phyloP scores from a whole-genome alignment of 2,329 filamentous ascomycete species.

The Ascochyta rabiei region DNA sequence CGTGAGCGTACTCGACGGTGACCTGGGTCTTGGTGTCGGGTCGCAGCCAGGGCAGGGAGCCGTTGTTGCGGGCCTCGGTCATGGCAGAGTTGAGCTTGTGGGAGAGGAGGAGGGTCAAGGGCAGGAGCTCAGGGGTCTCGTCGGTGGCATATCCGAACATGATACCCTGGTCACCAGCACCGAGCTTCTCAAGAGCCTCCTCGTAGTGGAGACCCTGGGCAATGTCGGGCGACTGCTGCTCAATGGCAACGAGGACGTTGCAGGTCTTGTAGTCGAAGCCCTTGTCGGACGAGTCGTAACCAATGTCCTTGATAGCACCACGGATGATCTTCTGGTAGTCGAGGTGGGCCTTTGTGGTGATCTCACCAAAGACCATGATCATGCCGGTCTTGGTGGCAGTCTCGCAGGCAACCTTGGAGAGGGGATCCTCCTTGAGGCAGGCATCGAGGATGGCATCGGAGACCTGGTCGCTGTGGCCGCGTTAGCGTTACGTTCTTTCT shows the following conservation, averaged over 20 bases:
- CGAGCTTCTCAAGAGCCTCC: slow-evolving; percentile 94
- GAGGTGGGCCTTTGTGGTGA: slow-evolving; percentile 92
- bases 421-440: slow-evolving; percentile 89
- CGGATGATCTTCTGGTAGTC: slow-evolving; percentile 99
- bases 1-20: slow-evolving; percentile 97
- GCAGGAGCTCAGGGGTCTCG: slow-evolving; percentile 96
- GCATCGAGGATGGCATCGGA: slow-evolving; percentile 99
- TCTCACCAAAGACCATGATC: slow-evolving; percentile 87
- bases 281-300: slow-evolving; percentile 96
- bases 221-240: slow-evolving; percentile 98
- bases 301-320: slow-evolving; percentile 94
- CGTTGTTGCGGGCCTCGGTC: slow-evolving; percentile 85
- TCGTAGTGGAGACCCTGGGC: slow-evolving; percentile 99
- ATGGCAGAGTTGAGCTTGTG: slow-evolving; percentile 98
- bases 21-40: slow-evolving; percentile 99
- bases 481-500: slow-evolving; percentile 17
- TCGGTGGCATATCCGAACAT: slow-evolving; percentile 99
- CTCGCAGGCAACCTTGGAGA: slow-evolving; percentile 99
- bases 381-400: slow-evolving; percentile 99
- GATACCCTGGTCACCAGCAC: slow-evolving; percentile 99
- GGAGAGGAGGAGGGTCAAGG: slow-evolving; percentile 88
- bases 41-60: slow-evolving; percentile 88
- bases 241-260: slow-evolving; percentile 97
- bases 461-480: slow-evolving; percentile 76
- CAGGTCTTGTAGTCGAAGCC: slow-evolving; percentile 99